Evolutionary conservation across 2,329 filamentous ascomycete genomes (phyloP).

Genomic region (Pestalotiopsis sp.): DNA sequence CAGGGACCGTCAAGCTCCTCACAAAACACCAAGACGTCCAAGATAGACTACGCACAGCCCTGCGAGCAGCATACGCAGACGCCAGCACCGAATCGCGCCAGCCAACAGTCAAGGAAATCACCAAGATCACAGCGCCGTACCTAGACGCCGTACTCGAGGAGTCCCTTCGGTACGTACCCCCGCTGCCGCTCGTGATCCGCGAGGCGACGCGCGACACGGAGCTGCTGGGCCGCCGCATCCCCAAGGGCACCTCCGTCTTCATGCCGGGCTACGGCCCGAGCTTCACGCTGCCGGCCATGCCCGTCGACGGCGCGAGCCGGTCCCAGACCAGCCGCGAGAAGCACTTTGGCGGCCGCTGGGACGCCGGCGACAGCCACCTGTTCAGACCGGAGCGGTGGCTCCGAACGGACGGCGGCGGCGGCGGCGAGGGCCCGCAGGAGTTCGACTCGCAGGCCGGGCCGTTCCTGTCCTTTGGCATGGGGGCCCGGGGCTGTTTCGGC

Average conservation of each 20-base stretch:
- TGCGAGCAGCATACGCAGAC: slow-evolving; percentile 16
- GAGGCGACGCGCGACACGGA: slow-evolving; percentile 65
- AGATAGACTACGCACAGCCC: slow-evolving; percentile 16
- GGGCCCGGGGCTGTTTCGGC: slow-evolving; percentile 23
- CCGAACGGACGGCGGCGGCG: slow-evolving; percentile 17
- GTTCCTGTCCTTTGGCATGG: slow-evolving; percentile 20
- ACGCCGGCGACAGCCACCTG: slow-evolving; percentile 60
- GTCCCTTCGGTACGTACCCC: slow-evolving; percentile 71
- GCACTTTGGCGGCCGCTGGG: slow-evolving; percentile 53
- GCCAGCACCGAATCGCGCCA: slow-evolving; percentile 17
- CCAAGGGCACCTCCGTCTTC: slow-evolving; percentile 66
- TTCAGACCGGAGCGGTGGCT: slow-evolving; percentile 26
- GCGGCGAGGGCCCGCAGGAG: slow-evolving; percentile 3
- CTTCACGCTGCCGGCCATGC: slow-evolving; percentile 49
- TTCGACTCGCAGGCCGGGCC: slow-evolving; percentile 22
- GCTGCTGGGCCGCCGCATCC: slow-evolving; percentile 67
- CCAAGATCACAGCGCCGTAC: slow-evolving; percentile 59
- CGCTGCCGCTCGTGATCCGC: slow-evolving; percentile 73
- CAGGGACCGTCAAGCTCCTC: slow-evolving; percentile 22
- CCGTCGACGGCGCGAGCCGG: slow-evolving; percentile 42
- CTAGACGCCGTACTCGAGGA: slow-evolving; percentile 80
- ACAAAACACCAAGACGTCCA: slow-evolving; percentile 19
- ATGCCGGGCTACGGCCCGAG: slow-evolving; percentile 43
- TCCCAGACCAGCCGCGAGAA: slow-evolving; percentile 58
- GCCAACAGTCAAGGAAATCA: slow-evolving; percentile 17